A percentile compares a stretch with the other conserved stretches of the same genome.
Evolutionary conservation across 1,284 basidiomycete species (phyloP).

Genomic region (Tetrapyrgos nigripes): DNA sequence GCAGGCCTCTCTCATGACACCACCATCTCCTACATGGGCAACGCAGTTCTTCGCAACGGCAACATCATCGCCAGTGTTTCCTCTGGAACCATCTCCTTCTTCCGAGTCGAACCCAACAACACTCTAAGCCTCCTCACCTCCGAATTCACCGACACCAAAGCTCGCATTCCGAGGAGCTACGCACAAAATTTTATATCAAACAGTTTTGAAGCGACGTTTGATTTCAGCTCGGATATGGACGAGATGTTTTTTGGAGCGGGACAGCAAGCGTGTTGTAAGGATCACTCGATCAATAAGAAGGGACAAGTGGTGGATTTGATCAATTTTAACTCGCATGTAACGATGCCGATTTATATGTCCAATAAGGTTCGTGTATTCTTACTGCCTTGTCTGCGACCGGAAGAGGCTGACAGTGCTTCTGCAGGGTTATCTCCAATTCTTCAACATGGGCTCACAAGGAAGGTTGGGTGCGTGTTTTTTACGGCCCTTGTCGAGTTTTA

Average conservation of each 20-base stretch:
- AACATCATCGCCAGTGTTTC: conserved; percentile 39
- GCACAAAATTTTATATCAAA: conserved; percentile 41
- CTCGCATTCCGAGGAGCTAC: conserved; percentile 41
- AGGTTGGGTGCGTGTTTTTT: conserved; percentile 34
- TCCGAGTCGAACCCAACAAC: conserved; percentile 40
- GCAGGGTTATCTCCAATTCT: conserved; percentile 48
- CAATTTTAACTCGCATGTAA: conserved; percentile 49
- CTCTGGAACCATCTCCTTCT: conserved; percentile 40
- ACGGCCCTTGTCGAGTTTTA: neutral
- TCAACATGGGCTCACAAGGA: conserved; percentile 49
- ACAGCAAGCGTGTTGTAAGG: conserved; percentile 48
- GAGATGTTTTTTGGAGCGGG: conserved; percentile 47
- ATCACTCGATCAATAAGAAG: conserved; percentile 50
- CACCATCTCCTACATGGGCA: conserved; percentile 38
- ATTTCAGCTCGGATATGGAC: conserved; percentile 40
- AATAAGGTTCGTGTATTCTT: conserved; percentile 34
- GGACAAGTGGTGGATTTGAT: conserved; percentile 48
- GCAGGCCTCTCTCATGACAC: conserved; percentile 40
- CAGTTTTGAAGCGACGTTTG: conserved; percentile 44
- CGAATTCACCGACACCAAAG: conserved; percentile 46
- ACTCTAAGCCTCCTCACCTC: conserved; percentile 37
- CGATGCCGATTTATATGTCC: conserved; percentile 48
- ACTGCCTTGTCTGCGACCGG: too few relatives aligned
- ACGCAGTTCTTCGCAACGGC: conserved; percentile 42
- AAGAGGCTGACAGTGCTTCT: neutral